Percentiles rank a stretch among this genome's conserved stretches.
These are phyloP conservation scores for Teunomyces aglyptinius DNA, from an alignment of 805 yeast genomes.

Conservation along the genomic window DNA sequence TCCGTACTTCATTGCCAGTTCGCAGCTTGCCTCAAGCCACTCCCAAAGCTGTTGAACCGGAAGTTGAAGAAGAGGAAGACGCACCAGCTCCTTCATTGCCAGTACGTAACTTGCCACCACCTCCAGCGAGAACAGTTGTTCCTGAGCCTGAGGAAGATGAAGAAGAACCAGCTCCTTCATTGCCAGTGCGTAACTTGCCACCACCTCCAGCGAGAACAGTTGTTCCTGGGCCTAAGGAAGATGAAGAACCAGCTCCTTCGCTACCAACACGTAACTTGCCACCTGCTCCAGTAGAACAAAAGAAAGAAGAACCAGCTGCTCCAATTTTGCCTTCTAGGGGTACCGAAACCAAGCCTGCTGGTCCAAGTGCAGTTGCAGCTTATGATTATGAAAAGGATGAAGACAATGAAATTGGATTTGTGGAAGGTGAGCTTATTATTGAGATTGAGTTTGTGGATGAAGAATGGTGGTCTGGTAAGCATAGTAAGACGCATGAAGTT, in stretches of 20 bases:
- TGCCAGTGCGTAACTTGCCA: slow-evolving; percentile 15
- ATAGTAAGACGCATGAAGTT: slow-evolving; percentile 40
- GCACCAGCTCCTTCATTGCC: slow-evolving; percentile 15
- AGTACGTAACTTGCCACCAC: slow-evolving; percentile 13
- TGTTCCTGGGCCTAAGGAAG: slow-evolving; percentile 8
- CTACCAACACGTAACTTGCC: slow-evolving; percentile 15
- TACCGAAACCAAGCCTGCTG: slow-evolving; percentile 5
- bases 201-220: slow-evolving; percentile 14
- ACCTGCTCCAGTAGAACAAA: slow-evolving; percentile 16
- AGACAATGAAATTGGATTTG: slow-evolving; percentile 68
- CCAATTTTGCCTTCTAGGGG: slow-evolving; percentile 15
- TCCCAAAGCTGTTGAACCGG: slow-evolving; percentile 3
- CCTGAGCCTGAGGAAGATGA: slow-evolving; percentile 16
- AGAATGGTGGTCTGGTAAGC: slow-evolving; percentile 64
- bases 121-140: slow-evolving; percentile 8
- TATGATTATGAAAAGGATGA: slow-evolving; percentile 78
- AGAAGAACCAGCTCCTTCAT: slow-evolving; percentile 10
- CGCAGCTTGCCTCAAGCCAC: slow-evolving; percentile 13
- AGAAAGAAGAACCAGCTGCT: slow-evolving; percentile 9
- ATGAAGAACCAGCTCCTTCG: slow-evolving; percentile 14
- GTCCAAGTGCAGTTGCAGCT: slow-evolving; percentile 65
- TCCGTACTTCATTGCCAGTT: slow-evolving; percentile 12
- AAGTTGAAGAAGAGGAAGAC: slow-evolving; percentile 16
- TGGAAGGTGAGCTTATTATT: slow-evolving; percentile 64
- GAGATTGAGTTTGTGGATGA: slow-evolving; percentile 69